phyloP scores from a whole-genome alignment of 768 basidiomycete species.

The Fomitopsis serialis region DNA sequence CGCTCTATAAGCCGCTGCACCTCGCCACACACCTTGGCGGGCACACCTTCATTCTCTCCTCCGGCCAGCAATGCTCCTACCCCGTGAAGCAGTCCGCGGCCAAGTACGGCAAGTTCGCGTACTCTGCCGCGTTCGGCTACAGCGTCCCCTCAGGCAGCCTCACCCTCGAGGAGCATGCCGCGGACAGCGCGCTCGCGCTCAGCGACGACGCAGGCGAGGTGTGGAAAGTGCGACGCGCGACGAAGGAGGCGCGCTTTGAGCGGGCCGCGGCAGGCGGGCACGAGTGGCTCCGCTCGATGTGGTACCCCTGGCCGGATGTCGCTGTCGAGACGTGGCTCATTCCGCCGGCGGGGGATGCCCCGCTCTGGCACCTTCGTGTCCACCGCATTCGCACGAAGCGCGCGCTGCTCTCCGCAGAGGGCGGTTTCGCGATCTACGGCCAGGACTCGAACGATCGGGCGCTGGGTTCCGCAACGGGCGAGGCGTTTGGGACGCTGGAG shows the following conservation, averaged over 20 bases:
- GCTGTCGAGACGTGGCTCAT: conserved; percentile 72
- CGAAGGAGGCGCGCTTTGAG: conserved; percentile 55
- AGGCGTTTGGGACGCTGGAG: conserved; percentile 45
- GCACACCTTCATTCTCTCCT: conserved; percentile 69
- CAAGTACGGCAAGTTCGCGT: conserved; percentile 76
- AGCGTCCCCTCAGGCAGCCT: conserved; percentile 59
- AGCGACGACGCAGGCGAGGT: conserved; percentile 67
- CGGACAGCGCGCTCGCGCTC: conserved; percentile 65
- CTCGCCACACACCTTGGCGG: conserved; percentile 58
- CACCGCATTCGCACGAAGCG: conserved; percentile 55
- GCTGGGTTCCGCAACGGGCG: conserved; percentile 38
- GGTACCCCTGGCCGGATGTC: conserved; percentile 73
- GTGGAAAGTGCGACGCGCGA: conserved; percentile 65
- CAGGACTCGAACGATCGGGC: conserved; percentile 58
- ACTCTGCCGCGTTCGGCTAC: conserved; percentile 75
- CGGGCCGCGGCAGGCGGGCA: conserved; percentile 37
- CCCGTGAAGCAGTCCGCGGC: conserved; percentile 73
- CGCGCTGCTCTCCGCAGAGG: conserved; percentile 56
- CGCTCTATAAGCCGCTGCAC: conserved; percentile 59
- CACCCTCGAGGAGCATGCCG: conserved; percentile 66
- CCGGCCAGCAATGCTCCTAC: conserved; percentile 76
- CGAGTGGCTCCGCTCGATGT: conserved; percentile 56
- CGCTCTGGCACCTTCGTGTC: conserved; percentile 65
- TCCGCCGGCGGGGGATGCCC: conserved; percentile 50
- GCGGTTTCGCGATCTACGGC: conserved; percentile 67